Base-by-base conservation (phyloP, 2,329 filamentous ascomycete genomes). In the Pseudocercospora eumusae region DNA sequence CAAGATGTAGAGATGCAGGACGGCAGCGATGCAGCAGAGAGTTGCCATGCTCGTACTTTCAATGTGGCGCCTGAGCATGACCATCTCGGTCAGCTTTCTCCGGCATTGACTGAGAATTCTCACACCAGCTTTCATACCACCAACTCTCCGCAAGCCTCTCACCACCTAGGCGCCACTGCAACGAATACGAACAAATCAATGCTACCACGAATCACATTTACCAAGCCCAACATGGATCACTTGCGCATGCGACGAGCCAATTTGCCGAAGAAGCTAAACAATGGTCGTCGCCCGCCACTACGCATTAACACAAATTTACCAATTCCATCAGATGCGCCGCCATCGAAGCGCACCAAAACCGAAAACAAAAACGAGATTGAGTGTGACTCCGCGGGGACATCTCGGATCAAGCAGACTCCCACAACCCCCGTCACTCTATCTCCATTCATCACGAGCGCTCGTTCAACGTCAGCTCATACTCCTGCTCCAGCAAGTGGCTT, bases 241-340 rank as follows among this genome's bases (percentile, higher is more conserved):
- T 50, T 72, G 21, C 69, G 69, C 59, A 67, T 70, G 62, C 68
- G 70, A 9, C 66, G 69, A 23, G 66, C 67, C 23, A 58, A 59
- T 13, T 73, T 70, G 20, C 71, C 68, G 4, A 63, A 72, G 47
- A 72, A 73, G 59, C 70, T 71, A 61, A 66, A 67, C 56, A 67
- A 47, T 18, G 66, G 64, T 23, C 60, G 64, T 20, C 68, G 70
- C 57, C 66, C 70, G 56, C 70, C 68, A 42, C 57, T 72, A 15
- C 65, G 63, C 25, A 62, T 71, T 10, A 57, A 59, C 23, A 64
- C 65, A 27, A 52, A 63, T 31, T 9, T 66, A 27, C 45, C 49
- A 10, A 8, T 49, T 6, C 55, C 54, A 6, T 54, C 31, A 11
- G 33, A 31, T 13, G 50, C 44, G 36, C 64, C 62, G 7, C 57